Base-by-base conservation (phyloP, 2,329 filamentous ascomycete species). In the Huntiella bhutanensis region DNA sequence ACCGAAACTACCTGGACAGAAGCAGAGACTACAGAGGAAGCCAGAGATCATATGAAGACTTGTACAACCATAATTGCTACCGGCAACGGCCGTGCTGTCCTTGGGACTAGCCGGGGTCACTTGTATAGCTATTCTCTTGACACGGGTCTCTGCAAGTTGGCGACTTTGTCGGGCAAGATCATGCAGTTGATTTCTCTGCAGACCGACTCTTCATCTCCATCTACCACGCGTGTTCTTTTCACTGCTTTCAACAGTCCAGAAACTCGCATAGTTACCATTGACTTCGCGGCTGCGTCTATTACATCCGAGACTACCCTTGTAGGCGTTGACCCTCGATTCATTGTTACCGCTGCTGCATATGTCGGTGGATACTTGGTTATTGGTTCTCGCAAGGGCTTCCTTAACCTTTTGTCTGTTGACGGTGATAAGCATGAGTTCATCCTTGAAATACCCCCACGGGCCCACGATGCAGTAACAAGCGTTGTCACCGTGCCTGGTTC, bases 391-490 rank as follows among this genome's bases (percentile, higher is more conserved):
- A 65, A 65, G 36, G 73, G 73, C 2, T 64, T 60, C 33, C 53
- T 77, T 4, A 59, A 65, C 3, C 48, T 66, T 10, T 62, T 65
- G 40, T 40, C 34, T 39, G 51, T 28, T 36, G 39, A 13, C 41
- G 22, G 34, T 48, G 40, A 36, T 10, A 13, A 33, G 13, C 50
- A 49, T 33, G 32, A 43, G 12, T 47, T 50, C 19, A 8, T 47
- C 16, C 13, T 41, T 7, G 48, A 50, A 11, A 45, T 50, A 7
- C 48, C 44, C 15, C 48, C 48, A 4, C 44, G 44, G 4, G 44
- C 48, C 13, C 43, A 48, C 22, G 70, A 92, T 55, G 72, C 80
- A 5, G 73, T 94, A 38, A 88, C 82, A 2, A 68, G 70, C 34
- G 72, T 94, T 32, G 54, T 68, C 0, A 60, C 67, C 7, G 62